Base-by-base conservation (phyloP, 2,329 filamentous ascomycete species). In the Aspergillus pseudoterreus region DNA sequence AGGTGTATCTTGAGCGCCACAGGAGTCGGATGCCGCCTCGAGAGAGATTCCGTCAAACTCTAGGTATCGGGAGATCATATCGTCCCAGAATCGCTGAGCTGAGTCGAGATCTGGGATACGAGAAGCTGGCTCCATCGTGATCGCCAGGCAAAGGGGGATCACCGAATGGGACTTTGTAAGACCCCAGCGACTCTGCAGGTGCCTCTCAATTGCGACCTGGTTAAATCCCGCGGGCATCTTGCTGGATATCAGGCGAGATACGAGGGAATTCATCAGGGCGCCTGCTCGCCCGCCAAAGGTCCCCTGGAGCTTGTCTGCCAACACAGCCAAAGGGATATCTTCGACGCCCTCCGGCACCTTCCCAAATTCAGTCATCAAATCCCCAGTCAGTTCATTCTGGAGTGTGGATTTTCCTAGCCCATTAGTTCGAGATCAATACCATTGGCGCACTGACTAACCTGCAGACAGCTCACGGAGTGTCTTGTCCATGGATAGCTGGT, bases 311-410 rank as follows among this genome's bases (percentile, higher is more conserved):
- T 57, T 53, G 6, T 63, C 56, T 22, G 58, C 64, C 3, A 77
- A 58, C 19, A 65, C 63, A 2, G 54, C 50, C 6, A 76, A 51
- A 19, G 69, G 52, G 50, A 73, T 57, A 30, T 75, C 71, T 44
- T 76, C 74, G 4, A 66, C 59, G 8, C 68, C 64, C 36, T 76
- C 72, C 4, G 75, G 73, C 1, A 73, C 53, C 5, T 54, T 59
- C 8, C 71, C 72, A 51, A 77, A 74, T 53, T 77, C 74, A 17
- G 61, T 62, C 9, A 63, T 55, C 19, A 77, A 64, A 54, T 76
- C 73, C 2, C 74, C 75, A 10, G 72, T 65, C 47, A 76, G 65
- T 51, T 77, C 74, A 49, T 77, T 77, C 50, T 76, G 70, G 2
- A 77, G 59, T 1, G 74, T 75, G 1, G 75, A 77, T 47, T 69